Evolutionary conservation across 805 yeast genomes (phyloP).

Genomic region (Wickerhamiella azyma): DNA sequence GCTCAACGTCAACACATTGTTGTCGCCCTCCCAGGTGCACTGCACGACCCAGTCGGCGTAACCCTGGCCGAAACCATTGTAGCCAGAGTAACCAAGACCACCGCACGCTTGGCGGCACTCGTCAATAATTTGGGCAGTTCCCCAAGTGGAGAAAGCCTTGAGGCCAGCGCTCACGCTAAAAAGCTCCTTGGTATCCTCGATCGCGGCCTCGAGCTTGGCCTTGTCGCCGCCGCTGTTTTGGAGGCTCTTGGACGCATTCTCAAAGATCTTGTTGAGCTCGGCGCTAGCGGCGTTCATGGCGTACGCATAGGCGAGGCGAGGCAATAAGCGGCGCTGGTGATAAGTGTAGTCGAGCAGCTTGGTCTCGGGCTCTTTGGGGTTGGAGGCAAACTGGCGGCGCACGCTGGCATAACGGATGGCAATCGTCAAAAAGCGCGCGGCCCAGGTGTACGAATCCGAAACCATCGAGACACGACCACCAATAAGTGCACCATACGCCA

Average conservation of each 20-base stretch:
- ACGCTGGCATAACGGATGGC: constrained; percentile 83
- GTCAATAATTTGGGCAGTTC: constrained; percentile 63
- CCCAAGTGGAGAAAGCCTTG: constrained; percentile 85
- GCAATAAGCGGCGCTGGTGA: constrained; percentile 78
- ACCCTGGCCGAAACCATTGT: constrained; percentile 80
- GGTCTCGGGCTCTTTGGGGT: constrained; percentile 39
- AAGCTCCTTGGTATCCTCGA: constrained; percentile 55
- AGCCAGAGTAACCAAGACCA: constrained; percentile 92
- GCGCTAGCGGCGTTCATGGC: constrained; percentile 61
- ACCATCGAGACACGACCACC: constrained; percentile 89
- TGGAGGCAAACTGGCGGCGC: constrained; percentile 65
- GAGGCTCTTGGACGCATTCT: constrained; percentile 29
- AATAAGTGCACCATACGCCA: constrained; percentile 74
- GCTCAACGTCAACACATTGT: constrained; percentile 69
- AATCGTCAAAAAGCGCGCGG: constrained; percentile 67
- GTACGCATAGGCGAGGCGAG: constrained; percentile 68
- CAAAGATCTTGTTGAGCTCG: constrained; percentile 42
- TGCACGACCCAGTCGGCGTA: constrained; percentile 93
- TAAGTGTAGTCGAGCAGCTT: constrained; percentile 76
- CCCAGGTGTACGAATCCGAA: constrained; percentile 65
- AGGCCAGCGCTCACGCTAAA: constrained; percentile 78
- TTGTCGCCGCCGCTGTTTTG: constrained; percentile 32
- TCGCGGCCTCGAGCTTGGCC: constrained; percentile 33
- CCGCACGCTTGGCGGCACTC: constrained; percentile 91
- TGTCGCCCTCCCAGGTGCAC: constrained; percentile 98